Base-by-base conservation (phyloP, 139 green algal genomes). In the Astrephomene gubernaculifera region DNA sequence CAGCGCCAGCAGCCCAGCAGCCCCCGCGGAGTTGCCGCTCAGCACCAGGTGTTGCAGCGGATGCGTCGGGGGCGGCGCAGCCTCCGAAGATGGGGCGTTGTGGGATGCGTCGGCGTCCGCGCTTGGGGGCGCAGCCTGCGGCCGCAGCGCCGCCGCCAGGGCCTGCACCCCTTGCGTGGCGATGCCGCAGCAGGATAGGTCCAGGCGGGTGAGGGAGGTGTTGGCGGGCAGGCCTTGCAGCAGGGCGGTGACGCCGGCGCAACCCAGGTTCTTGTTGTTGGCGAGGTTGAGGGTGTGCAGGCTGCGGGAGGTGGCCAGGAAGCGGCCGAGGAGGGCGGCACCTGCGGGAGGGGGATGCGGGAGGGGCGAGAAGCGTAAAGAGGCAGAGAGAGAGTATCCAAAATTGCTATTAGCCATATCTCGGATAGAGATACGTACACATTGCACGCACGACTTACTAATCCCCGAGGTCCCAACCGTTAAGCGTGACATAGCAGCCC, bases 161-260 rank as follows among this genome's bases (percentile, higher is more conserved):
- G 78, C 78, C 21, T 0, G 1, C 21, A 65, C 78, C n/a, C 78
- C 78, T 0, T 24, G 0, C 1, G 43, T 24, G 29, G 31, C 63
- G n/a, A 84, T 17, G 78, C 78, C 78, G 78, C 78, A 84, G 43
- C 43, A 6, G 31, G 78, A 52, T 0, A 84, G 78, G 44, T 84
- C 78, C n/a, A 84, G 60, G 33, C n/a, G 78, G 60, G 24, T 61
- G 5, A 74, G 43, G 61, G 38, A 36, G 43, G 43, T 19, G 78
- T n/a, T 83, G 29, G 27, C 38, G 0, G 63, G 6, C 19, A 84
- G 38, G 63, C 61, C 61, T 4, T 22, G 27, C 31, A 21, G 21
- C 2, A 84, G 78, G 21, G 63, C 63, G 9, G 29, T 4, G 31
- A 63, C 78, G 43, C 78, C 78, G 17, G n/a, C 63, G 60, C 61